Evolutionary conservation across 2,329 filamentous ascomycete species (phyloP).

Genomic region (Mycosphaerelloides madeirae): DNA sequence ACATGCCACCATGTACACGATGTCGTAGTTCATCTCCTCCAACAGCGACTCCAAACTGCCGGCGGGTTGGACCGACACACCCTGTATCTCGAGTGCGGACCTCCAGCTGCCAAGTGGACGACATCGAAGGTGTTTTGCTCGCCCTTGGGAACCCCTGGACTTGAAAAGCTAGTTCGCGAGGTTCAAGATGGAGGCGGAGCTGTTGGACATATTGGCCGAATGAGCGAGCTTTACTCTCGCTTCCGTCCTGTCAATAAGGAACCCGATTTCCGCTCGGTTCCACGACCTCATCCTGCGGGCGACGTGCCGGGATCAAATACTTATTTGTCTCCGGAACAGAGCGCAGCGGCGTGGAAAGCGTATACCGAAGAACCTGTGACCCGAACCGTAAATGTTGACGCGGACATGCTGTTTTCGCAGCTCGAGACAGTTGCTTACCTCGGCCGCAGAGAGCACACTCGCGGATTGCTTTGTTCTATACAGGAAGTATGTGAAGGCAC

Average conservation of each 20-base stretch:
- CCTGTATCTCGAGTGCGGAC: constrained; percentile 73
- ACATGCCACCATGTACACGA: constrained; percentile 61
- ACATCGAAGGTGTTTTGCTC: constrained; percentile 66
- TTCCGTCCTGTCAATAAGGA: constrained; percentile 62
- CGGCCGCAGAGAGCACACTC: constrained; percentile 59
- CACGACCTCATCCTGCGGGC: constrained; percentile 42
- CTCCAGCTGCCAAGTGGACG: constrained; percentile 63
- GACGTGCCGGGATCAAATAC: constrained; percentile 46
- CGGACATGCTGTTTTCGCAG: constrained; percentile 68
- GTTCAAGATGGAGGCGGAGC: constrained; percentile 32
- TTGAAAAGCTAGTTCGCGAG: constrained; percentile 41
- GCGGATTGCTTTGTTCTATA: constrained; percentile 59
- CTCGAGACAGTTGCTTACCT: constrained; percentile 65
- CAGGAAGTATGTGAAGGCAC: constrained; percentile 64
- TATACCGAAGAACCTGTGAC: constrained; percentile 39
- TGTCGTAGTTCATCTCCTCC: constrained; percentile 59
- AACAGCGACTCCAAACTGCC: constrained; percentile 58
- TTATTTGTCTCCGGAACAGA: constrained; percentile 21
- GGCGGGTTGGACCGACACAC: constrained; percentile 57
- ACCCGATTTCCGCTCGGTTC: constrained; percentile 37
- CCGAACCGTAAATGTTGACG: constrained; percentile 62
- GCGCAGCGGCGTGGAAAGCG: constrained; percentile 14
- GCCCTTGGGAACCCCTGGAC: constrained; percentile 59
- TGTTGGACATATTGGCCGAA: constrained; percentile 44
- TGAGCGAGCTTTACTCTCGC: constrained; percentile 61